Conservation (phyloP, 208 protist genomes). For the Leishmania tarentolae region DNA sequence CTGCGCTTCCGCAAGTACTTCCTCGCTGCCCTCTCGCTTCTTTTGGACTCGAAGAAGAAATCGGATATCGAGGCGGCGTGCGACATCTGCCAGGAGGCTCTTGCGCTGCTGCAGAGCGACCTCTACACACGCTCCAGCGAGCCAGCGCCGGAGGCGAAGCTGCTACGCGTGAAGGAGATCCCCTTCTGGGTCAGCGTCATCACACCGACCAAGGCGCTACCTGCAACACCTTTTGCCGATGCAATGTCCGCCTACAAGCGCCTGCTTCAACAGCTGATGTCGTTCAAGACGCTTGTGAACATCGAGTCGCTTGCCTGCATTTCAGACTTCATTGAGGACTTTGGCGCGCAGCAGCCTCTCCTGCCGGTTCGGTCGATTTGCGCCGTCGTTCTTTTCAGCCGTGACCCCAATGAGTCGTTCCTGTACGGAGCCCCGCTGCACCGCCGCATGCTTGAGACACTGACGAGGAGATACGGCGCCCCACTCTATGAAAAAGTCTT, state of each 20-base stretch:
- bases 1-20: constrained; percentile 75
- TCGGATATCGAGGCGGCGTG: constrained; percentile 60
- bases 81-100: constrained; percentile 49
- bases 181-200: constrained; percentile 74
- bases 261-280: constrained; percentile 65
- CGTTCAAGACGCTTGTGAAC: constrained; percentile 49
- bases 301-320: constrained; percentile 57
- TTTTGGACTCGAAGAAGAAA: constrained; percentile 49
- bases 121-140: constrained; percentile 50
- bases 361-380: constrained; percentile 68
- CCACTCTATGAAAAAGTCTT: constrained; percentile 78
- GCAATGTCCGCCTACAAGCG: constrained; percentile 51
- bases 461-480: constrained; percentile 65
- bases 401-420: constrained; percentile 76
- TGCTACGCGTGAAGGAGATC: constrained; percentile 63
- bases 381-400: constrained; percentile 68
- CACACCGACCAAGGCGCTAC: constrained; percentile 56
- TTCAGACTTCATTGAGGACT: constrained; percentile 65
- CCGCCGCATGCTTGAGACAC: constrained; percentile 55
- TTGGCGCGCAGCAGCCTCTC: constrained; percentile 70
- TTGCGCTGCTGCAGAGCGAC: constrained; percentile 41
- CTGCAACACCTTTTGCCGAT: constrained; percentile 47
- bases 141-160: constrained; percentile 43
- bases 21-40: constrained; percentile 48
- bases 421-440: constrained; percentile 66